Evolutionary conservation across 768 basidiomycete species (phyloP), one percentile per base, ranked within the genome.

Genomic region (Xerocomellus intermedius): DNA sequence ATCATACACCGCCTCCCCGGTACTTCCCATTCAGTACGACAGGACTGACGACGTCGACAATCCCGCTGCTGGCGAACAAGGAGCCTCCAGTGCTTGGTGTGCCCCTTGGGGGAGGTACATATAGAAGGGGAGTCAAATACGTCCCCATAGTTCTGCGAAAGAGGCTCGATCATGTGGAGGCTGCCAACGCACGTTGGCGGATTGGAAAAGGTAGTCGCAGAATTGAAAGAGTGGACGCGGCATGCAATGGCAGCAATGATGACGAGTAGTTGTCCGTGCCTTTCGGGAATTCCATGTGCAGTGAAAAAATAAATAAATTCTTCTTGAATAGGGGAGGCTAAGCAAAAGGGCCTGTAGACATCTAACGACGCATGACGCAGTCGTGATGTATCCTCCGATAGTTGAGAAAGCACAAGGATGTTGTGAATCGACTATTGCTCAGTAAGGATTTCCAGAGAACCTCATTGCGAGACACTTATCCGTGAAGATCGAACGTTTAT

Each of bases 101-200:
- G n/a, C 86, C 86, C 5, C 64, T 89, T 6, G 93, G 93, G 3
- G 91, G 86, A 1, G 89, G 90, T 5, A 80, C 78, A 33, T 82
- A 80, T 56, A 81, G 80, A 57, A 79, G 85, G 13, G 77, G 76
- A 3, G 73, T 73, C 8, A 85, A 82, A 60, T 95, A 94, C 60
- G 75, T 81, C 14, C 84, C 26, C 26, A 60, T 99, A 32, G 64
- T 94, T 48, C 60, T 76, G 52, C 77, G 94, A 56, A 81, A 83
- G 50, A 77, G 91, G 50, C 71, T 88, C 28, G 89, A 91, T 54
- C 77, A 78, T 8, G 84, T 88, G 0, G 87, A 90, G 33, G 81
- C 82, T 14, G 79, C 82, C 22, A 96, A 98, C 66, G 84, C 84
- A 63, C 79, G 87, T 50, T 98, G 90, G 89, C 77, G 86, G 56